A percentile compares a stretch with the other conserved stretches of the same genome.
phyloP scores from a whole-genome alignment of 2,329 filamentous ascomycete genomes.

The Stemphylium lycopersici region DNA sequence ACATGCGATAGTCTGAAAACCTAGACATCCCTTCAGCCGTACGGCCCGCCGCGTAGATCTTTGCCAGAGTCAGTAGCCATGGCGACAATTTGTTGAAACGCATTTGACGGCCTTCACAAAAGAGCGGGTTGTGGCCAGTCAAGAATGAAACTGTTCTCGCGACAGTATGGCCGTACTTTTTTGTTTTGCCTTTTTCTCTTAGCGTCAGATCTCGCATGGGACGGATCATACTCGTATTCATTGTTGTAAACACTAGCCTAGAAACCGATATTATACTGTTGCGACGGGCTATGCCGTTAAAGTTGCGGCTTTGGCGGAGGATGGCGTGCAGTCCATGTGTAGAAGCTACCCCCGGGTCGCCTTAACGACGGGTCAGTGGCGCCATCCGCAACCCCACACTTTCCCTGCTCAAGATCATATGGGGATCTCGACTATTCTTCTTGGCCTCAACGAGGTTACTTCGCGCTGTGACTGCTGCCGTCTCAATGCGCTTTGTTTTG shows the following conservation, averaged over 20 bases:
- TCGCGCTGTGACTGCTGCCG: background rate
- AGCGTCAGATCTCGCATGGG: background rate
- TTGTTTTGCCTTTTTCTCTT: slow-evolving; percentile 3
- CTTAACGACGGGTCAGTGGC: background rate
- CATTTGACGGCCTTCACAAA: background rate
- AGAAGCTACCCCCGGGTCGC: background rate
- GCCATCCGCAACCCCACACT: background rate
- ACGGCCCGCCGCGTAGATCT: background rate
- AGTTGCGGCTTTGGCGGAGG: background rate
- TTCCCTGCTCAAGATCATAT: background rate
- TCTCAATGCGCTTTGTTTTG: background rate
- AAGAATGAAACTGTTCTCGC: background rate
- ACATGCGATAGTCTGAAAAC: background rate
- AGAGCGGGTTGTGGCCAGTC: background rate
- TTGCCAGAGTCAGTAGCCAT: no score
- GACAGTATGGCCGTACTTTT: background rate
- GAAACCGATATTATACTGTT: background rate
- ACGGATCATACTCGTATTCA: background rate
- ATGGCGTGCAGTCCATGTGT: background rate
- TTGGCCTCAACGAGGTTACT: background rate
- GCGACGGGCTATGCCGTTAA: background rate
- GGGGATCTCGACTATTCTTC: background rate
- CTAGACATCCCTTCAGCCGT: background rate
- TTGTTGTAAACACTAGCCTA: background rate
- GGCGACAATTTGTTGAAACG: background rate